Conservation (phyloP, 2,329 filamentous ascomycete species). For the Chalaropsis thielavioides region DNA sequence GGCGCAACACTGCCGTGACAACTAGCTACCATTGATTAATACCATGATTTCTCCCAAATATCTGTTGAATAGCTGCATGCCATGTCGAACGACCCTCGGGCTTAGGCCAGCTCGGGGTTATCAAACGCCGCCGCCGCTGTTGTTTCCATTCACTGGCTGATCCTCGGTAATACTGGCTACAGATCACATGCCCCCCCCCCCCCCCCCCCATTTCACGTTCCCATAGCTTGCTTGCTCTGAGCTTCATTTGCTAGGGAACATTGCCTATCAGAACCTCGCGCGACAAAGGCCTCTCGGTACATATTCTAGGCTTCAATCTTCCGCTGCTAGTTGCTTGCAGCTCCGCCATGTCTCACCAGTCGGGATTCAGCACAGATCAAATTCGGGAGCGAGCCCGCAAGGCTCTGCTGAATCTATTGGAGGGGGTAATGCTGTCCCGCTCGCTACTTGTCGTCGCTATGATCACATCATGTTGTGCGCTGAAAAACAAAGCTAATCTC, state of each 20-base stretch:
- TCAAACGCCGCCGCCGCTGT: background rate
- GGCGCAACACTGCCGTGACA: background rate
- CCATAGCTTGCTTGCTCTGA: background rate
- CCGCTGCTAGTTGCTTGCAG: background rate
- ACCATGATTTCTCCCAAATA: background rate
- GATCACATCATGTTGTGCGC: background rate
- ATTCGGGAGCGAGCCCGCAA: slow-evolving; percentile 71
- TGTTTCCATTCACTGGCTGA: background rate
- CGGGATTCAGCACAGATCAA: slow-evolving; percentile 58
- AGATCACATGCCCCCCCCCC: background rate
- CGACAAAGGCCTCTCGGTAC: background rate
- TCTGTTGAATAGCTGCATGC: background rate
- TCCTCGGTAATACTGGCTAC: background rate
- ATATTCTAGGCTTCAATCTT: background rate
- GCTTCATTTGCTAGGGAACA: background rate
- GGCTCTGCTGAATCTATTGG: slow-evolving; percentile 78
- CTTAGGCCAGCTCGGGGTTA: background rate
- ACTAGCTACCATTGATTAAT: background rate
- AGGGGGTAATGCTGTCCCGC: slow-evolving; percentile 65
- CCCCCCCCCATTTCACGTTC: background rate
- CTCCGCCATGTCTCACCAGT: slow-evolving; percentile 52
- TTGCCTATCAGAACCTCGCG: background rate
- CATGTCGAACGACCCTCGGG: background rate
- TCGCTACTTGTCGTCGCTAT: slow-evolving; percentile 4
- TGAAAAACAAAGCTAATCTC: background rate